Conservation (phyloP, 352 stramenopile genomes). For the Phytophthora macrochlamydospora region DNA sequence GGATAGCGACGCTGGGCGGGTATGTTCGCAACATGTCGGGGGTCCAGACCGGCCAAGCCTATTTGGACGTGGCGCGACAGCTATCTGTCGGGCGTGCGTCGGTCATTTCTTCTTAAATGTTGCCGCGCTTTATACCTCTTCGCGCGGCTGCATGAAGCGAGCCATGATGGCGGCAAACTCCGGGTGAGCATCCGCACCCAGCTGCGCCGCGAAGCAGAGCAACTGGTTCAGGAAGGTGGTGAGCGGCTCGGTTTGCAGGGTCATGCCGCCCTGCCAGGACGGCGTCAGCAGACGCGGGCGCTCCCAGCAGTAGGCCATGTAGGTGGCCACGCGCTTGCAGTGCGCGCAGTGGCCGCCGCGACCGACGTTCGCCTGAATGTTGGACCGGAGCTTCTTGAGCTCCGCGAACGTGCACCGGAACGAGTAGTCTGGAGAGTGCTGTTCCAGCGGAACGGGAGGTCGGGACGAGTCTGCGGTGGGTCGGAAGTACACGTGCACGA, state of each 20-base stretch:
- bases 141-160: constrained; percentile 36
- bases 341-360: constrained; percentile 30
- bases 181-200: constrained; percentile 28
- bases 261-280: constrained; percentile 39
- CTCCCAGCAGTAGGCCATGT: constrained; percentile 44
- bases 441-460: constrained; percentile 7
- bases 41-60: constrained; percentile 12
- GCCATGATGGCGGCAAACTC: constrained; percentile 33
- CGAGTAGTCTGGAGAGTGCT: constrained; percentile 30
- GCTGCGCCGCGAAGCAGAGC: constrained; percentile 29
- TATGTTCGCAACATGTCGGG: constrained; percentile 18
- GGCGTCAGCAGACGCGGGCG: constrained; percentile 35
- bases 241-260: constrained; percentile 36
- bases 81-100: constrained; percentile 26
- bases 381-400: constrained; percentile 36
- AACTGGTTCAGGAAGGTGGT: constrained; percentile 40
- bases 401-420: constrained; percentile 33
- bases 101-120: constrained; percentile 9
- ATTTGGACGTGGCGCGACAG: constrained; percentile 24
- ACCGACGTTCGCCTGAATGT: constrained; percentile 28
- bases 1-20: constrained; percentile 22
- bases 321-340: constrained; percentile 38
- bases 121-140: constrained; percentile 21
- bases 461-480: constrained; percentile 4
- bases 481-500: constrained; percentile 33